Base-by-base conservation (phyloP, 352 stramenopile species). In the Phytophthora quininea region DNA sequence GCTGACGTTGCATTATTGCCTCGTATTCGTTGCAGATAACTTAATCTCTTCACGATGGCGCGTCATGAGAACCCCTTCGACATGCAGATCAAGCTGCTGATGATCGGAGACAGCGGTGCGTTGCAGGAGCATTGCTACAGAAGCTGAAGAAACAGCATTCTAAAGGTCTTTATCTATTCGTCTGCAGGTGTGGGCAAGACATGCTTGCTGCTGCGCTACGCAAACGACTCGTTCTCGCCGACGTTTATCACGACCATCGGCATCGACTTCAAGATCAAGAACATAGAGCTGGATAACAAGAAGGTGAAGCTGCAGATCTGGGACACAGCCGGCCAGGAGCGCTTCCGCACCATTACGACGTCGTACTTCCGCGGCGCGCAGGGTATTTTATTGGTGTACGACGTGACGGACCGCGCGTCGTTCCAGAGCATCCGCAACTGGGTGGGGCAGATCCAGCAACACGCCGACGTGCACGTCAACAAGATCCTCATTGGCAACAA, bases 401-500 rank as follows among this genome's bases (percentile, higher is more conserved):
- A 99, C 75, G 95, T 99, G 38, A 99, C 97, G 48, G 96, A 99
- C 74, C 93, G 96, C 55, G 90, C 95, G 50, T 98, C 95, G 11
- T 99, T 99, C 82, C 96, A 99, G 74, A 98, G 88, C 69, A 98
- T 99, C 61, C 90, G 93, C 65, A 98, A 98, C 80, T 99, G 97
- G 97, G 98, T 99, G 51, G 93, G 91, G 4, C 92, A 99, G 80
- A 99, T 99, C 76, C 90, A 97, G 67, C 89, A 99, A 78, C 97
- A 99, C 73, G 98, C 97, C 5, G 98, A 99, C 74, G 97, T 99
- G 46, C 96, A 99, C 79, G 97, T 99, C 14, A 99, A 99, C 90
- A 99, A 99, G 84, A 99, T 99, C 71, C 78, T 99, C 57, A 98
- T 99, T 62, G 98, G 97, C 42, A 99, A 99, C 84, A 99, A 99